Evolutionary conservation across 371 early-diverging fungal species (phyloP).

Genomic region (Sanchytrium tribonematis): DNA sequence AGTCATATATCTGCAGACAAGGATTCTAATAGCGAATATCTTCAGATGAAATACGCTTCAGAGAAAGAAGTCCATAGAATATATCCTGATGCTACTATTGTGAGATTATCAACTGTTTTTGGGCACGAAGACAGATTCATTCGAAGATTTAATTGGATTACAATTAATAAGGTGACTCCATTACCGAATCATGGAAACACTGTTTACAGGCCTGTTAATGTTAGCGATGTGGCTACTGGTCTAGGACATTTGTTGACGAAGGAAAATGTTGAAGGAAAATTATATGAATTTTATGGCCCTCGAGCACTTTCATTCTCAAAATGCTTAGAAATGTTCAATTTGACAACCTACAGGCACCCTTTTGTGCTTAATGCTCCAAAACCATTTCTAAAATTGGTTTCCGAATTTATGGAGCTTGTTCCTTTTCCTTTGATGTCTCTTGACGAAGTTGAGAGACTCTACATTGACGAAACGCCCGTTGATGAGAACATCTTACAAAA

Average conservation of each 20-base stretch:
- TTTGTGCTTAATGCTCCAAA: slow-evolving; percentile 34
- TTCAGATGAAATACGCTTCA: slow-evolving; percentile 63
- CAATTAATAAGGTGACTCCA: not conserved
- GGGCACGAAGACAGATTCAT: slow-evolving; percentile 70
- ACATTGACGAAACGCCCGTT: slow-evolving; percentile 41
- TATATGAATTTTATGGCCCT: slow-evolving; percentile 65
- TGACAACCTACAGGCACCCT: slow-evolving; percentile 30
- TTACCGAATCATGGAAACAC: slow-evolving; percentile 4
- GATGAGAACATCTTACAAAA: no score
- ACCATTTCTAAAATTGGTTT: slow-evolving; percentile 28
- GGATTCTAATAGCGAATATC: slow-evolving; percentile 42
- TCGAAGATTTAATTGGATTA: not conserved
- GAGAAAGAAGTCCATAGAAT: slow-evolving; percentile 59
- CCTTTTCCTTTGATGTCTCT: slow-evolving; percentile 32
- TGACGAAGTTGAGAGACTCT: slow-evolving; percentile 40
- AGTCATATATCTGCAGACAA: slow-evolving; percentile 54
- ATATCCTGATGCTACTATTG: slow-evolving; percentile 70
- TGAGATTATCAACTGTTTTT: slow-evolving; percentile 60
- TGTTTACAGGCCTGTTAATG: slow-evolving; percentile 13
- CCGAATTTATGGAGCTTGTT: slow-evolving; percentile 11
- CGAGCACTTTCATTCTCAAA: slow-evolving; percentile 38
- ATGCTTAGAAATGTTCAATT: slow-evolving; percentile 40
- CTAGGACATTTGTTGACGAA: slow-evolving; percentile 40
- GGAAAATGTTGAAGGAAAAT: slow-evolving; percentile 42
- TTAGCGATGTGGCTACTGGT: slow-evolving; percentile 60